Evolutionary conservation across 768 basidiomycete genomes (phyloP).

Genomic region (Russula virescens): DNA sequence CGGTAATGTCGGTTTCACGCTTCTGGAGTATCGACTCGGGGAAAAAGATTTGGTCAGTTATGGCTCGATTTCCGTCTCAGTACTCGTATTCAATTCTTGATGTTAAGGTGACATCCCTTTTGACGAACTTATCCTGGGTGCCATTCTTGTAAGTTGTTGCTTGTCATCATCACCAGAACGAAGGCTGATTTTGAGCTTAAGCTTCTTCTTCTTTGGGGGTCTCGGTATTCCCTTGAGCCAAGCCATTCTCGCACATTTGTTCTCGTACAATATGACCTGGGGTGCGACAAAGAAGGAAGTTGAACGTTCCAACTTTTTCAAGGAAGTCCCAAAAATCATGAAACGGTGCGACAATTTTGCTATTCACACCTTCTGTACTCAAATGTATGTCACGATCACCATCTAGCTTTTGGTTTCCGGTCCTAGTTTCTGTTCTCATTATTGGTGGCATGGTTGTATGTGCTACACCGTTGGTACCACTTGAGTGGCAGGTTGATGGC

Average conservation of each 20-base stretch:
- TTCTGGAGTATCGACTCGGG: slow-evolving; percentile 70
- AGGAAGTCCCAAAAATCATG: slow-evolving; percentile 80
- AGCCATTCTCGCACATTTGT: slow-evolving; percentile 62
- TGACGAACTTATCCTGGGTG: slow-evolving; percentile 34
- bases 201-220: slow-evolving; percentile 77
- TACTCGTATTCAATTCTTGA: not conserved
- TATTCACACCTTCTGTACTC: not conserved
- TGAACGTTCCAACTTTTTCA: slow-evolving; percentile 84
- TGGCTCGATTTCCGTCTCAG: not conserved
- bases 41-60: slow-evolving; percentile 29
- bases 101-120: slow-evolving; percentile 27
- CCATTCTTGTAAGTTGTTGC: slow-evolving; percentile 36
- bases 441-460: slow-evolving; percentile 58
- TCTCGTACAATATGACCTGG: slow-evolving; percentile 77
- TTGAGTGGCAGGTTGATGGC: slow-evolving; percentile 58
- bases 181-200: slow-evolving; percentile 26
- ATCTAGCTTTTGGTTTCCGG: slow-evolving; percentile 54
- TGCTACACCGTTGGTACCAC: slow-evolving; percentile 46
- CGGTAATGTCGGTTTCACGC: slow-evolving; percentile 64
- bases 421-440: slow-evolving; percentile 47
- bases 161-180: not conserved
- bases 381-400: not conserved
- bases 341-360: slow-evolving; percentile 38
- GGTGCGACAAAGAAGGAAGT: slow-evolving; percentile 80
- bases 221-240: slow-evolving; percentile 63